Conservation (phyloP, 208 protist genomes). For the Trypanosoma boissoni region DNA sequence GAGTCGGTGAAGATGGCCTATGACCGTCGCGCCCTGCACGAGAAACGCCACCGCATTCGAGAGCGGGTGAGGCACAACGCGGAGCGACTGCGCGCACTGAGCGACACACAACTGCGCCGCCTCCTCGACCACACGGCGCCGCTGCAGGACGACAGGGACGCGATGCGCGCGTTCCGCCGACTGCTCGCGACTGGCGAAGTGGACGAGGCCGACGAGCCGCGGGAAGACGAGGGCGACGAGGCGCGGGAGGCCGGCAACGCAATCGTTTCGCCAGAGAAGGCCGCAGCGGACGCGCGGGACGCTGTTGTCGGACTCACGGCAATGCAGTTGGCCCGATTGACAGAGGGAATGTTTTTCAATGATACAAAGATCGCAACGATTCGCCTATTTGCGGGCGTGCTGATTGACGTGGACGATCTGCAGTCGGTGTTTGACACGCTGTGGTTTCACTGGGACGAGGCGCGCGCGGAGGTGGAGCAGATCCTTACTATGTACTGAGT, state of each 20-base stretch:
- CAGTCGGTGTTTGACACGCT: slow-evolving; percentile 24
- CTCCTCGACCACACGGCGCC: slow-evolving; percentile 9
- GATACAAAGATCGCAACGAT: slow-evolving; percentile 24
- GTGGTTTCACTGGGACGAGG: slow-evolving; percentile 28
- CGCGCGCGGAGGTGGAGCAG: slow-evolving; percentile 18
- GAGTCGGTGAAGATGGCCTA: slow-evolving; percentile 17
- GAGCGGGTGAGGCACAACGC: slow-evolving; percentile 9
- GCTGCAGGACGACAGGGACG: slow-evolving; percentile 21
- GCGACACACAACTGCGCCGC: slow-evolving; percentile 9
- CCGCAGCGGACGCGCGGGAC: not conserved
- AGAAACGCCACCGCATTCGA: slow-evolving; percentile 14
- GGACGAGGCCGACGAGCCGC: not conserved
- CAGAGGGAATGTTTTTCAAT: slow-evolving; percentile 24
- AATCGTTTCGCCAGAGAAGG: not conserved
- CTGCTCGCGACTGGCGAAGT: slow-evolving; percentile 11
- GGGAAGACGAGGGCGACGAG: not conserved
- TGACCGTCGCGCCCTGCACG: slow-evolving; percentile 7
- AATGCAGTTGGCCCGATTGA: slow-evolving; percentile 18
- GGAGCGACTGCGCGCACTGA: not conserved
- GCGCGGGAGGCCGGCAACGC: not conserved
- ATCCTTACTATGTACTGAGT: slow-evolving; percentile 2
- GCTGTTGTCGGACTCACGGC: slow-evolving; percentile 15
- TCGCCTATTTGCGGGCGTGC: slow-evolving; percentile 17
- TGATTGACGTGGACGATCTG: slow-evolving; percentile 16
- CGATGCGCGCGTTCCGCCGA: slow-evolving; percentile 16